Evolutionary conservation across 352 stramenopile species (phyloP).

Genomic region (Lagenidium sp.): DNA sequence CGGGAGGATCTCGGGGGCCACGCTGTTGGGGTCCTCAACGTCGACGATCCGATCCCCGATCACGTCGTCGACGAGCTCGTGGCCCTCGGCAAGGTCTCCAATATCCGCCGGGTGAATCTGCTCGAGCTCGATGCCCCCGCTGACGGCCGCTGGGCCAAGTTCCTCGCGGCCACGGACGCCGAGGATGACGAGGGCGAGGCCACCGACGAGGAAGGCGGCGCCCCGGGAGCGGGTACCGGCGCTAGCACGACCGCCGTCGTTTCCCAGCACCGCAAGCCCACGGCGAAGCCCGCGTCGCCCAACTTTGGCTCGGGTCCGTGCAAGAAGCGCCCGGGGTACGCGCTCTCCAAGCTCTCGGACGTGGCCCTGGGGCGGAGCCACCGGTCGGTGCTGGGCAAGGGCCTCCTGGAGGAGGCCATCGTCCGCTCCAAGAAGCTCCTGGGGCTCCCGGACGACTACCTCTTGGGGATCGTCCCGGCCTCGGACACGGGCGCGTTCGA

Average conservation of each 20-base stretch:
- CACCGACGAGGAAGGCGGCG: background rate
- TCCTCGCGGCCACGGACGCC: constrained; percentile 33
- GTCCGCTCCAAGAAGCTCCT: constrained; percentile 93
- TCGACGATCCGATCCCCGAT: constrained; percentile 85
- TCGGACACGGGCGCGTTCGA: constrained; percentile 99
- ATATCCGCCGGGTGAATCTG: constrained; percentile 81
- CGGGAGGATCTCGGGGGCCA: constrained; percentile 49
- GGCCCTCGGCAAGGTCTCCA: constrained; percentile 58
- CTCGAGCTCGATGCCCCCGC: constrained; percentile 55
- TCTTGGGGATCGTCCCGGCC: constrained; percentile 95
- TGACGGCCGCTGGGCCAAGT: constrained; percentile 48
- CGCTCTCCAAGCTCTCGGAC: constrained; percentile 80
- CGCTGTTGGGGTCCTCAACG: constrained; percentile 83
- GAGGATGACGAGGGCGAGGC: constrained; percentile 16
- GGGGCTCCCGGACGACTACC: constrained; percentile 92
- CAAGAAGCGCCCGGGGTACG: constrained; percentile 98
- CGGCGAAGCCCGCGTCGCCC: constrained; percentile 71
- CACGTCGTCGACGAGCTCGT: constrained; percentile 79
- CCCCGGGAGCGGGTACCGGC: constrained; percentile 12
- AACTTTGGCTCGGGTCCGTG: constrained; percentile 98
- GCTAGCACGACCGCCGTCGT: too few relatives aligned
- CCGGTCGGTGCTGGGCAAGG: constrained; percentile 96
- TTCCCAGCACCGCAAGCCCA: constrained; percentile 54
- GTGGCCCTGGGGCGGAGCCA: constrained; percentile 93
- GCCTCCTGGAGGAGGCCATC: constrained; percentile 93